phyloP scores from a whole-genome alignment of 2,329 filamentous ascomycete species.

The Cytospora schulzeri region DNA sequence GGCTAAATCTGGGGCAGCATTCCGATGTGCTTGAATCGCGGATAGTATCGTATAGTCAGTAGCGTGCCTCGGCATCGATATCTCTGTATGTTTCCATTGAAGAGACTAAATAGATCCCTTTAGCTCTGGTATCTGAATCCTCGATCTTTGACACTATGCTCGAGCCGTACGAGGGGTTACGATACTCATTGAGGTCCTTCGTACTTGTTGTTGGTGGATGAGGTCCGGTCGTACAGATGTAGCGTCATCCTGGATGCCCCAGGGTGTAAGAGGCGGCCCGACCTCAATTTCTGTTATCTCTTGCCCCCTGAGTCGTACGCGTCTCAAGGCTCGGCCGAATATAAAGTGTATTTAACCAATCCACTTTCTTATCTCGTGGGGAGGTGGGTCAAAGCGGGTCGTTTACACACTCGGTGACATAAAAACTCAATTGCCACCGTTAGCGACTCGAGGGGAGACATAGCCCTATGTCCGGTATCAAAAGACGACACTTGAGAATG shows the following conservation, averaged over 20 bases:
- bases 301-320: constrained; percentile 15
- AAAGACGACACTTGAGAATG: not conserved
- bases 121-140: no score
- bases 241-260: not conserved
- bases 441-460: not conserved
- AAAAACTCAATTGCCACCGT: constrained; percentile 5
- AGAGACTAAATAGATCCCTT: no score
- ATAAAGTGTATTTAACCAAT: constrained; percentile 1
- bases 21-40: constrained; percentile 6
- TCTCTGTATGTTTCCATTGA: no score
- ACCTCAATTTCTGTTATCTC: not conserved
- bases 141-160: no score
- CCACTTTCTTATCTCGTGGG: constrained; percentile 20
- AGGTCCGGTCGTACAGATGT: no score
- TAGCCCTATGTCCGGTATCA: no score
- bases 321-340: constrained; percentile 17
- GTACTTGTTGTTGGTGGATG: no score
- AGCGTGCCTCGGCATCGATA: not conserved
- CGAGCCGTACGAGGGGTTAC: no score
- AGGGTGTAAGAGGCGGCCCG: not conserved
- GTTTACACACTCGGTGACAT: constrained; percentile 16
- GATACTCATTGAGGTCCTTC: no score
- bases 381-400: constrained; percentile 1
- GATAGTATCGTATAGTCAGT: constrained; percentile 14
- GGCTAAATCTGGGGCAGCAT: constrained; percentile 16